A percentile compares a stretch with the other conserved stretches of the same genome.
These are phyloP conservation scores for Cyberlindnera xishuangbannaensis DNA, from an alignment of 805 yeast species.

Conservation along the genomic window DNA sequence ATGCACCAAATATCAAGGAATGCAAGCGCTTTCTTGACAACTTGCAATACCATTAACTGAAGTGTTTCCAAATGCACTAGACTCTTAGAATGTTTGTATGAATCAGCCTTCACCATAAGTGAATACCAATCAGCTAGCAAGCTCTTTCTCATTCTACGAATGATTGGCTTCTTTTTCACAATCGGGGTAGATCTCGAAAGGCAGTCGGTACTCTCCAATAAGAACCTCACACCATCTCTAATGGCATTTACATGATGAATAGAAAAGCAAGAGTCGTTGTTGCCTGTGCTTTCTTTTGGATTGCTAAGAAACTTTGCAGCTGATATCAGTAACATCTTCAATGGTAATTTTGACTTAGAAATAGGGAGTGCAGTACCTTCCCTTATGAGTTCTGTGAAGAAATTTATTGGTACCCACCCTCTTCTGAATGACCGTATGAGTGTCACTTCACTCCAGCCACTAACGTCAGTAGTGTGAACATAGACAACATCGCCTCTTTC, in stretches of 20 bases:
- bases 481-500: slow-evolving; percentile 66
- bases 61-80: slow-evolving; percentile 54
- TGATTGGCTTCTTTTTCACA: slow-evolving; percentile 55
- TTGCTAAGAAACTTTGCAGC: slow-evolving; percentile 62
- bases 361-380: slow-evolving; percentile 42
- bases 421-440: slow-evolving; percentile 53
- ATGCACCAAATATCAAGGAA: slow-evolving; percentile 70
- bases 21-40: slow-evolving; percentile 54
- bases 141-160: slow-evolving; percentile 60
- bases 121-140: slow-evolving; percentile 78
- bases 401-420: slow-evolving; percentile 87
- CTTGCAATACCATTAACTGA: slow-evolving; percentile 60
- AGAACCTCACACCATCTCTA: slow-evolving; percentile 63
- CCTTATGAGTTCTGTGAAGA: slow-evolving; percentile 46
- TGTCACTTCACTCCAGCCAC: slow-evolving; percentile 89
- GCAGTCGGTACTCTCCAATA: slow-evolving; percentile 65
- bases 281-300: slow-evolving; percentile 45
- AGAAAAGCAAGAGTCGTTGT: slow-evolving; percentile 25
- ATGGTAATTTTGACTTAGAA: slow-evolving; percentile 41
- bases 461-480: slow-evolving; percentile 70
- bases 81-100: slow-evolving; percentile 59
- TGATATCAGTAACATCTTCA: slow-evolving; percentile 50
- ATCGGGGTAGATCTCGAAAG: slow-evolving; percentile 67
- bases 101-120: slow-evolving; percentile 69
- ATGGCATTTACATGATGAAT: slow-evolving; percentile 46